Conservation (phyloP, 108 stramenopile species). For the Bacterosira constricta region DNA sequence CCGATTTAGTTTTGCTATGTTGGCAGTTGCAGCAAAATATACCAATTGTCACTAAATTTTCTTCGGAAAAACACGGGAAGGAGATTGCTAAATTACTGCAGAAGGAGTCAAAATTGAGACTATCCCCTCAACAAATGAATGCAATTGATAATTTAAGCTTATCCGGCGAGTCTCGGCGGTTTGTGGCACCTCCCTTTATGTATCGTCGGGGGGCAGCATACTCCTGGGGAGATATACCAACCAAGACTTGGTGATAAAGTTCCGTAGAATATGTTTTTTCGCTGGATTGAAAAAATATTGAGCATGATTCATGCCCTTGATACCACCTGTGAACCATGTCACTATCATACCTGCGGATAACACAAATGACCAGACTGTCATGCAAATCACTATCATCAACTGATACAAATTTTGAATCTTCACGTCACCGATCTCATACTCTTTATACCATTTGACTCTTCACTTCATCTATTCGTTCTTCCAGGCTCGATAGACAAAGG, state of each 20-base stretch:
- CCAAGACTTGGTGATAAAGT: slow-evolving; percentile 1
- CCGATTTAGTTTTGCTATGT: slow-evolving; percentile 53
- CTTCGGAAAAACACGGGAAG: slow-evolving; percentile 42
- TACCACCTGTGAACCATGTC: no score
- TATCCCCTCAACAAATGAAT: slow-evolving; percentile 62
- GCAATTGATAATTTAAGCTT: slow-evolving; percentile 47
- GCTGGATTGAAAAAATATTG: no score
- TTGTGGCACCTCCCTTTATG: slow-evolving; percentile 85
- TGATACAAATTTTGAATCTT: no score
- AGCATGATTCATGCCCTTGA: no score
- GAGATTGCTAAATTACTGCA: slow-evolving; percentile 38
- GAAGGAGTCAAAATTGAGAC: not conserved
- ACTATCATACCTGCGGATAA: no score
- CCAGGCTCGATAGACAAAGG: no score
- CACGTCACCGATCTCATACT: no score
- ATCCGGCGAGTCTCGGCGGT: slow-evolving; percentile 39
- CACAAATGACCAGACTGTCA: no score
- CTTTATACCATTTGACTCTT: no score
- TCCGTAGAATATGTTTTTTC: no score
- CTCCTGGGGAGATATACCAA: slow-evolving; percentile 56
- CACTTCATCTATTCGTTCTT: no score
- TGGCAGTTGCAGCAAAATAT: slow-evolving; percentile 83
- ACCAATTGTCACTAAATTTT: slow-evolving; percentile 62
- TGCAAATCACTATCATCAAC: no score
- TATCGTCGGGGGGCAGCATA: slow-evolving; percentile 51